Conservation (phyloP, 2,329 filamentous ascomycete genomes). For the Colletotrichum cuscutae region DNA sequence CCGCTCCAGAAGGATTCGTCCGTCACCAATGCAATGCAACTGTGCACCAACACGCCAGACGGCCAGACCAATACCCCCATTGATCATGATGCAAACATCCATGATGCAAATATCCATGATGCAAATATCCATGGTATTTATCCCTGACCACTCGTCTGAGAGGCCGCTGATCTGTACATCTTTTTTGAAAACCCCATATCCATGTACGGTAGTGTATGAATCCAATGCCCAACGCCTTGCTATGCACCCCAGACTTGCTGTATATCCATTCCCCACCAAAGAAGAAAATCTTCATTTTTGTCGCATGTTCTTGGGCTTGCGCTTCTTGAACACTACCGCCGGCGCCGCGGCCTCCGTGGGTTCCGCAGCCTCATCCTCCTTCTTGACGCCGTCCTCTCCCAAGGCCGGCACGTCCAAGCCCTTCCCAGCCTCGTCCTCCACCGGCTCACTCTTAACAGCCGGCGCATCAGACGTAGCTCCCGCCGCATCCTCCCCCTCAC, state of each 20-base stretch:
- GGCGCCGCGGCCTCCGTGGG: conserved; percentile 48
- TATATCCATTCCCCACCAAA: background rate
- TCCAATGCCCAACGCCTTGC: conserved; percentile 9
- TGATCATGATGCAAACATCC: background rate
- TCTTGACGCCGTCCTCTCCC: conserved; percentile 47
- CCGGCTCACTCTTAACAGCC: conserved; percentile 52
- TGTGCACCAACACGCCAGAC: background rate
- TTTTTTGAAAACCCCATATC: background rate
- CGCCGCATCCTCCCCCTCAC: conserved; percentile 38
- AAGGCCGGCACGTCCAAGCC: conserved; percentile 19
- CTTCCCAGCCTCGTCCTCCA: conserved; percentile 35
- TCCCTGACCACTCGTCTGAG: background rate
- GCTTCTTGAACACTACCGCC: conserved; percentile 79
- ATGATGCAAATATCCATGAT: background rate
- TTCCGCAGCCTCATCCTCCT: conserved; percentile 47
- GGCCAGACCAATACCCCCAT: background rate
- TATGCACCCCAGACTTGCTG: conserved; percentile 1
- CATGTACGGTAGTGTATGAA: background rate
- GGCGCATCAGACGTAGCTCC: conserved; percentile 42
- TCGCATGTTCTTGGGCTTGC: conserved; percentile 74
- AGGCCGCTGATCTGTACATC: background rate
- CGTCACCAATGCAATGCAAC: background rate
- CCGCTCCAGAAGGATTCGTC: background rate
- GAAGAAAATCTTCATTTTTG: conserved; percentile 56
- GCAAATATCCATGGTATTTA: background rate